These are phyloP conservation scores for Tulasnella sp. DNA, from an alignment of 768 basidiomycete species.

Conservation along the genomic window DNA sequence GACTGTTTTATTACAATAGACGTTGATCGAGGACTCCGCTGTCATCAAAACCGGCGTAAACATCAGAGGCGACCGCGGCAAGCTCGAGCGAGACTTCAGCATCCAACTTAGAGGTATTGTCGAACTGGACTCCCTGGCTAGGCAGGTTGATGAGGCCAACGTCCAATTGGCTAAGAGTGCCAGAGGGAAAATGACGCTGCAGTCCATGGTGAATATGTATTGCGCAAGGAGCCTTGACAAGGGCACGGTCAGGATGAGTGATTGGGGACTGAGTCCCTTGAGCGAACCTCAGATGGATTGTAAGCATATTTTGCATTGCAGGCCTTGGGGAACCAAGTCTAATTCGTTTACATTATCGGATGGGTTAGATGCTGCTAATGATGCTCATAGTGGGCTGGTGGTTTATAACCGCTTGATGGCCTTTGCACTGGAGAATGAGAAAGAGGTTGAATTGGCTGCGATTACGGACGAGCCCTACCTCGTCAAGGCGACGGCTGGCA, in stretches of 20 bases:
- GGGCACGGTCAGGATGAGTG: constrained; percentile 35
- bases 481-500: no score
- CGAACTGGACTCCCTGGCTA: constrained; percentile 37
- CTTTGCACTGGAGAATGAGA: constrained; percentile 24
- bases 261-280: constrained; percentile 31
- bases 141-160: constrained; percentile 28
- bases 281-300: constrained; percentile 21
- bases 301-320: constrained; percentile 22
- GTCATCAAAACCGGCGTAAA: constrained; percentile 39
- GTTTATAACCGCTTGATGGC: constrained; percentile 32
- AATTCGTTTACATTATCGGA: not conserved
- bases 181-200: constrained; percentile 32
- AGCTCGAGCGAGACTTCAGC: constrained; percentile 38
- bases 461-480: not conserved
- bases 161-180: constrained; percentile 18
- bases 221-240: constrained; percentile 32
- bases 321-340: not conserved
- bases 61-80: constrained; percentile 39
- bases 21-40: constrained; percentile 34
- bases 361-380: constrained; percentile 39
- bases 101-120: constrained; percentile 34
- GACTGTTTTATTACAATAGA: constrained; percentile 24
- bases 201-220: constrained; percentile 35
- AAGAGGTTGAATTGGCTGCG: not conserved
- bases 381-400: constrained; percentile 37